phyloP scores from a whole-genome alignment of 768 basidiomycete genomes.

The Lepiota subincarnata region DNA sequence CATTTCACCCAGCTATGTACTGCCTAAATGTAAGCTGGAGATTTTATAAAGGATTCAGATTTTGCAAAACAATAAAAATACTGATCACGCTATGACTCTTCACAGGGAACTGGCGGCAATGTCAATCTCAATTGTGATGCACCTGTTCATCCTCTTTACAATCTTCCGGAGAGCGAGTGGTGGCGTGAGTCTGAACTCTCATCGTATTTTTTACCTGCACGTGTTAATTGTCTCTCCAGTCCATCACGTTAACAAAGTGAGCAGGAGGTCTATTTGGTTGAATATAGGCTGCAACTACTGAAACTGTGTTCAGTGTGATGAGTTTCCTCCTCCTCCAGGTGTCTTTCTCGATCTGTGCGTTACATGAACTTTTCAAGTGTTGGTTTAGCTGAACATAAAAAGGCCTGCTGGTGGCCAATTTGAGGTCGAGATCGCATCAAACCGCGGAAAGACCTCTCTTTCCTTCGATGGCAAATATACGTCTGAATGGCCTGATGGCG shows the following conservation, averaged over 20 bases:
- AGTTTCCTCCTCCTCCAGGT: conserved; percentile 40
- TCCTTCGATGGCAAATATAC: conserved; percentile 36
- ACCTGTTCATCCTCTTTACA: conserved; percentile 40
- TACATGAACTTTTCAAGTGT: neutral
- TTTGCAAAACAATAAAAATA: neutral
- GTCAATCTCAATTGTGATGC: conserved; percentile 35
- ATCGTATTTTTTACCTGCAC: neutral
- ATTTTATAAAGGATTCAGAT: neutral
- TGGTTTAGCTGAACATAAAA: neutral
- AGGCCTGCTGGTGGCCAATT: conserved; percentile 49
- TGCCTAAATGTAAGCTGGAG: conserved; percentile 35
- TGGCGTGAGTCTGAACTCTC: conserved; percentile 35
- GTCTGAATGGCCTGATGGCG: conserved; percentile 45
- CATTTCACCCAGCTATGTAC: conserved; percentile 42
- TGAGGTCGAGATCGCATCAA: conserved; percentile 46
- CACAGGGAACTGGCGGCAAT: conserved; percentile 25
- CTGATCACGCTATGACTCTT: no score
- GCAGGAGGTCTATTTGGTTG: neutral
- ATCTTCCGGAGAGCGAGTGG: conserved; percentile 36
- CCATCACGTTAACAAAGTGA: conserved; percentile 33
- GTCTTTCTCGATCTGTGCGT: conserved; percentile 41
- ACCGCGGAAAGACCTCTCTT: conserved; percentile 43
- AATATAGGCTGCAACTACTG: neutral
- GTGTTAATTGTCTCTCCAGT: conserved; percentile 22
- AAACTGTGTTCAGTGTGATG: conserved; percentile 29